Percentiles rank a stretch among this genome's conserved stretches.
Evolutionary conservation across 495 filamentous ascomycete species (phyloP).

Genomic region (Tetracladium marchalianum): DNA sequence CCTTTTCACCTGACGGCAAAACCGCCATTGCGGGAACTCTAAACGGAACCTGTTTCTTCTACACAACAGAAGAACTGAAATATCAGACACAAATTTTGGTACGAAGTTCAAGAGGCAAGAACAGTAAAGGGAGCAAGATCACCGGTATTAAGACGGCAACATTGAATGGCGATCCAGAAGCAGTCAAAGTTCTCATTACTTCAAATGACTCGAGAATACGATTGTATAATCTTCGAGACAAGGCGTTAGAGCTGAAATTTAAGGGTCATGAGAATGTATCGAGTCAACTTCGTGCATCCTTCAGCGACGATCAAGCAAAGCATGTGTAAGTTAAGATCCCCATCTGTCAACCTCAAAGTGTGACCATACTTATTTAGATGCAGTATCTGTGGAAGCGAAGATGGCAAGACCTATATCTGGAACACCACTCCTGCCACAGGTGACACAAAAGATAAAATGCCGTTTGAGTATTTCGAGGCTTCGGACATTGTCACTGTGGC

Average conservation of each 20-base stretch:
- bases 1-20: slow-evolving; percentile 87
- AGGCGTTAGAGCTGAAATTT: slow-evolving; percentile 78
- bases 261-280: slow-evolving; percentile 88
- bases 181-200: slow-evolving; percentile 77
- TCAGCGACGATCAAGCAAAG: slow-evolving; percentile 69
- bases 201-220: slow-evolving; percentile 95
- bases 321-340: slow-evolving; percentile 39
- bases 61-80: slow-evolving; percentile 89
- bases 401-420: slow-evolving; percentile 86
- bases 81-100: slow-evolving; percentile 79
- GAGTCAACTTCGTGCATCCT: slow-evolving; percentile 82
- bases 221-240: slow-evolving; percentile 78
- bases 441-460: slow-evolving; percentile 66
- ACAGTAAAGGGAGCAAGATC: slow-evolving; percentile 95
- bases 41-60: slow-evolving; percentile 81
- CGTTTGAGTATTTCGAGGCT: slow-evolving; percentile 81
- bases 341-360: too few relatives aligned
- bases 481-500: slow-evolving; percentile 79
- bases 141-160: slow-evolving; percentile 80
- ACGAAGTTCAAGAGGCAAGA: slow-evolving; percentile 78
- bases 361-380: too few relatives aligned
- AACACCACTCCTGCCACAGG: slow-evolving; percentile 43
- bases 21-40: slow-evolving; percentile 83
- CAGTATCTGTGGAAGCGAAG: slow-evolving; percentile 81
- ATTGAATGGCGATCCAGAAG: slow-evolving; percentile 46